Conservation (phyloP, 1,284 basidiomycete genomes). For the Microbotryum violaceum region DNA sequence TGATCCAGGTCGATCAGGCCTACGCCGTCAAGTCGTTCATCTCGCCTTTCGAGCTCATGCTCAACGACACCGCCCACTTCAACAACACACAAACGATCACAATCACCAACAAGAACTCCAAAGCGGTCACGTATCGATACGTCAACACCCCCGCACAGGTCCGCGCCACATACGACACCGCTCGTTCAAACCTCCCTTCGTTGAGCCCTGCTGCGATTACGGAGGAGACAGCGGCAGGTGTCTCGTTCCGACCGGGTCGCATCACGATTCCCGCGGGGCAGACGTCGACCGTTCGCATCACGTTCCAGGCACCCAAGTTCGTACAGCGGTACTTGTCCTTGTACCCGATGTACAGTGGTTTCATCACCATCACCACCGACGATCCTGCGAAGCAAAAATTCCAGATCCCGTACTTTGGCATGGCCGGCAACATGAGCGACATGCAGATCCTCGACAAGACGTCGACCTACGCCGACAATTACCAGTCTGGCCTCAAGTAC, state of each 20-base stretch:
- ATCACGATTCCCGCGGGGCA: not conserved
- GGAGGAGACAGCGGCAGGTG: too few relatives aligned
- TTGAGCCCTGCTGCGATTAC: too few relatives aligned
- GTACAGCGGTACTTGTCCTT: too few relatives aligned
- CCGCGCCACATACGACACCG: slow-evolving; percentile 3
- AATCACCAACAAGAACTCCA: slow-evolving; percentile 31
- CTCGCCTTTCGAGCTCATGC: slow-evolving; percentile 53
- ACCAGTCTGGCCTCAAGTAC: not conserved
- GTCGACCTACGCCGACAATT: too few relatives aligned
- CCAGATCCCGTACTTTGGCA: slow-evolving; percentile 9
- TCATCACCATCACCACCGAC: not conserved
- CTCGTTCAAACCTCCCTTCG: not conserved
- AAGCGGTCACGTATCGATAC: not conserved
- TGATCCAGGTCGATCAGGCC: slow-evolving; percentile 58
- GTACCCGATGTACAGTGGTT: slow-evolving; percentile 9
- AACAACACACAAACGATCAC: slow-evolving; percentile 42
- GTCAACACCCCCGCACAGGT: not conserved
- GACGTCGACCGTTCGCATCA: not conserved
- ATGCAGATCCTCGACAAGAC: slow-evolving; percentile 6
- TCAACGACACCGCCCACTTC: slow-evolving; percentile 63
- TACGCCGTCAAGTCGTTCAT: slow-evolving; percentile 52
- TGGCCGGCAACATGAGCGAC: slow-evolving; percentile 4
- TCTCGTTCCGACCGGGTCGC: not conserved
- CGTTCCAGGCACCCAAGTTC: slow-evolving; percentile 8
- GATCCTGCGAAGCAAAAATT: too few relatives aligned